Percentiles rank a stretch among this genome's conserved stretches.
phyloP scores from a whole-genome alignment of 495 filamentous ascomycete species.

The Penicillium subrubescens region DNA sequence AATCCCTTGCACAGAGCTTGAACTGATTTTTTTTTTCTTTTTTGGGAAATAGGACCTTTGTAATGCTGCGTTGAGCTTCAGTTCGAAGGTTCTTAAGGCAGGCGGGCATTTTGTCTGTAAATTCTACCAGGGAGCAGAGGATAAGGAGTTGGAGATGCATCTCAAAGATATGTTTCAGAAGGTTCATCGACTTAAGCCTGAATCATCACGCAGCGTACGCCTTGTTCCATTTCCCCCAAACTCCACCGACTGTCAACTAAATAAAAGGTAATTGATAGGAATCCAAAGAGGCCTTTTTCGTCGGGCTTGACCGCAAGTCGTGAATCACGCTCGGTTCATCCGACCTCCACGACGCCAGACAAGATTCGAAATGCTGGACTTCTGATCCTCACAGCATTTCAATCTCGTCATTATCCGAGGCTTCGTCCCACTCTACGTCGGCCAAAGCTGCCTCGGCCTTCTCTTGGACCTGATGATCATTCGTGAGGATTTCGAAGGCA shows the following conservation, averaged over 20 bases:
- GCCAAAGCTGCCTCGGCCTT: conserved; percentile 69
- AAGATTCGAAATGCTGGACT: background rate
- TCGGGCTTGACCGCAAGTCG: conserved; percentile 62
- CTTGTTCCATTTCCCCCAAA: background rate
- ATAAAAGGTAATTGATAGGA: conserved; percentile 56
- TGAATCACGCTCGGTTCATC: conserved; percentile 9
- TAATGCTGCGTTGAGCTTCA: conserved; percentile 77
- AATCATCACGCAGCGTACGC: conserved; percentile 81
- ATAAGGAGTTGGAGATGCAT: conserved; percentile 71
- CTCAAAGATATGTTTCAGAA: conserved; percentile 74
- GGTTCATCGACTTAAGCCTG: conserved; percentile 85
- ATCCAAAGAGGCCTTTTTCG: conserved; percentile 86
- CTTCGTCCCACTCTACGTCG: conserved; percentile 64
- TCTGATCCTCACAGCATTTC: conserved; percentile 28
- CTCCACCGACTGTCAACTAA: conserved; percentile 7
- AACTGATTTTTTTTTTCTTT: background rate
- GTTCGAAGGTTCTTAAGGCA: conserved; percentile 75
- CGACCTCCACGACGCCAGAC: background rate
- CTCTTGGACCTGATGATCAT: conserved; percentile 60
- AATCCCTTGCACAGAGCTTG: background rate
- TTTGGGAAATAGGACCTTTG: conserved; percentile 72
- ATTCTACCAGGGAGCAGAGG: conserved; percentile 90
- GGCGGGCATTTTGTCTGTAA: conserved; percentile 95
- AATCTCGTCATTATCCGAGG: conserved; percentile 49
- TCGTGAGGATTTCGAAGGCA: conserved; percentile 22